phyloP scores from a whole-genome alignment of 129 eudicot species.

The Centella asiatica region DNA sequence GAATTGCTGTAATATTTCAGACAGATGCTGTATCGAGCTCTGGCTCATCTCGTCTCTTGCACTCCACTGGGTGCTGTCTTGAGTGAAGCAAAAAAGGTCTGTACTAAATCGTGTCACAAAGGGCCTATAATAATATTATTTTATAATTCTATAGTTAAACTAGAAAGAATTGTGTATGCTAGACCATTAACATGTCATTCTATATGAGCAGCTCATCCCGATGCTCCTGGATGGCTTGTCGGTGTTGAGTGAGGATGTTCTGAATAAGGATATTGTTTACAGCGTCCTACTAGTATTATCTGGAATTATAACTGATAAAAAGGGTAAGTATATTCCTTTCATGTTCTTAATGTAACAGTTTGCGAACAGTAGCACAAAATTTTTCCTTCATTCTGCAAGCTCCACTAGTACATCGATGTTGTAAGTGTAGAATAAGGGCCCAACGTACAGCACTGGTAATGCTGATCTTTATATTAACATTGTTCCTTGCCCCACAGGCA shows the following conservation, averaged over 20 bases:
- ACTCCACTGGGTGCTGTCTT: constrained; percentile 64
- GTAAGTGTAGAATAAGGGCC: no score
- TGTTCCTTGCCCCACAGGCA: no score
- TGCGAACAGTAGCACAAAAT: no score
- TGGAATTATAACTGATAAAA: constrained; percentile 64
- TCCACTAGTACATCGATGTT: background rate
- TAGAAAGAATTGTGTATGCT: background rate
- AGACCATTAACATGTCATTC: constrained; percentile 8
- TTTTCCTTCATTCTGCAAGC: background rate
- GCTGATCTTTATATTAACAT: no score
- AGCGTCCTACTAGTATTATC: constrained; percentile 65
- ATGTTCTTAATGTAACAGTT: background rate
- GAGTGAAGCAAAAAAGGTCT: constrained; percentile 74
- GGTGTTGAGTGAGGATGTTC: constrained; percentile 48
- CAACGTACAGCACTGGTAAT: no score
- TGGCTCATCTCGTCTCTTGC: constrained; percentile 66
- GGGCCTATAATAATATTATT: background rate
- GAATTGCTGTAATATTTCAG: constrained; percentile 30
- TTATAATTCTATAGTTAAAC: background rate
- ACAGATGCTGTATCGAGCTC: constrained; percentile 68
- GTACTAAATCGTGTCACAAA: background rate
- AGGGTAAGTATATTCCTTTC: constrained; percentile 38
- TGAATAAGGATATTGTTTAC: constrained; percentile 60
- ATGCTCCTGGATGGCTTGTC: constrained; percentile 56
- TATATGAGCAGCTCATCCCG: constrained; percentile 54